These are phyloP conservation scores for Camelina sativa DNA, from an alignment of 345 rosid genomes.

Conservation along the genomic window DNA sequence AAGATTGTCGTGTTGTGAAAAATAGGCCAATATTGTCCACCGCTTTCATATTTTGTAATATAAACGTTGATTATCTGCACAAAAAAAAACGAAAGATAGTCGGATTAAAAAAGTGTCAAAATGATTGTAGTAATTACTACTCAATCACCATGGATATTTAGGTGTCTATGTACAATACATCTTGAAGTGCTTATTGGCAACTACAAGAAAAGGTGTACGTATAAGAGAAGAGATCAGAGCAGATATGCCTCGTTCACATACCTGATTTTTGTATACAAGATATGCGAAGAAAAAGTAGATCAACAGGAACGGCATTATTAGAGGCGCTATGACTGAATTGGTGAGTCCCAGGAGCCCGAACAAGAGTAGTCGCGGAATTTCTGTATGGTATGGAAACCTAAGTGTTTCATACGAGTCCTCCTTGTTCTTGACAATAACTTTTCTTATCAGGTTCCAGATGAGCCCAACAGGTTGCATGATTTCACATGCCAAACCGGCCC, in stretches of 20 bases:
- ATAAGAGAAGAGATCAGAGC: constrained; percentile 21
- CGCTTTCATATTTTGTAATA: constrained; percentile 67
- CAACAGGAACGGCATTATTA: constrained; percentile 77
- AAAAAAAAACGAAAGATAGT: background rate
- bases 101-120: background rate
- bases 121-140: no score
- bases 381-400: constrained; percentile 84
- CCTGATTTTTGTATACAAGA: constrained; percentile 76
- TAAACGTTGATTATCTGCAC: constrained; percentile 86
- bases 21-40: constrained; percentile 89
- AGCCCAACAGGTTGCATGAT: constrained; percentile 69
- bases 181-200: background rate
- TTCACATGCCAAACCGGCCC: constrained; percentile 85
- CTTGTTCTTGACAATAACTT: constrained; percentile 50
- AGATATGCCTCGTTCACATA: background rate
- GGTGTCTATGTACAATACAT: background rate
- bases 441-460: constrained; percentile 54
- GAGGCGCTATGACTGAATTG: constrained; percentile 82
- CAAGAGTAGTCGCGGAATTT: constrained; percentile 78
- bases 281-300: constrained; percentile 71
- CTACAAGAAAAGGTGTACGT: constrained; percentile 17
- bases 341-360: constrained; percentile 90
- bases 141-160: background rate
- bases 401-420: constrained; percentile 50
- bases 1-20: constrained; percentile 86